A percentile compares a stretch with the other conserved stretches of the same genome.
These are phyloP conservation scores for Polytrichum formosum DNA, from an alignment of 225 moss, liverwort and hornwort species.

Conservation along the genomic window DNA sequence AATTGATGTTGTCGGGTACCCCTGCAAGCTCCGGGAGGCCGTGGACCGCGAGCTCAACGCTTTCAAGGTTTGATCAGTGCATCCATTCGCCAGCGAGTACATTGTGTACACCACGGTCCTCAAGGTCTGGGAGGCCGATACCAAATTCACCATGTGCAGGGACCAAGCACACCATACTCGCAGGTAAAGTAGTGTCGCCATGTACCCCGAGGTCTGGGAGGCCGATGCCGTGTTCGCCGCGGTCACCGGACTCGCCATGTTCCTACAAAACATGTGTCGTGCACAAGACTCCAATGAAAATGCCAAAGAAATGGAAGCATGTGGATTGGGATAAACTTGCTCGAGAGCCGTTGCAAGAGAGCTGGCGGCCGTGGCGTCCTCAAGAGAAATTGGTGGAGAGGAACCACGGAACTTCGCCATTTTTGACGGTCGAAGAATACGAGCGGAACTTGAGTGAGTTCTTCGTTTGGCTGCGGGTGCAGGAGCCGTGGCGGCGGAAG, in stretches of 20 bases:
- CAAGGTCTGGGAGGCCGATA: not conserved
- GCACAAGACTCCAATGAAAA: not conserved
- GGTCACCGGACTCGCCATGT: not conserved
- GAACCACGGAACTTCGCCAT: not conserved
- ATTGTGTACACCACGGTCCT: not conserved
- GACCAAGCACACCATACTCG: not conserved
- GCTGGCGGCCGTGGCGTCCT: not conserved
- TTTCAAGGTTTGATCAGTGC: not conserved
- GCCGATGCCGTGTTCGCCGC: not conserved
- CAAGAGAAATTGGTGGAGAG: not conserved
- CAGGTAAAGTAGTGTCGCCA: not conserved
- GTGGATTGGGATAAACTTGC: not conserved
- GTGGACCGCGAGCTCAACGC: not conserved
- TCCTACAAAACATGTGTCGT: not conserved
- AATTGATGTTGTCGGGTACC: not conserved
- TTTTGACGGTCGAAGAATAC: not conserved
- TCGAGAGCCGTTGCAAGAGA: not conserved
- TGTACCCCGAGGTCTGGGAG: not conserved
- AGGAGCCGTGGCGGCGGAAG: not conserved
- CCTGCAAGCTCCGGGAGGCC: not conserved
- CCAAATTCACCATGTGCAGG: not conserved
- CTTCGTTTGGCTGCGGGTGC: not conserved
- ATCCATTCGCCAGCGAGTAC: not conserved
- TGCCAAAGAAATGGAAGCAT: not conserved
- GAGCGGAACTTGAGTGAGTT: not conserved